A percentile compares a stretch with the other conserved stretches of the same genome.
These are phyloP conservation scores for Candida nitratophila DNA, from an alignment of 805 yeast species.

Conservation along the genomic window DNA sequence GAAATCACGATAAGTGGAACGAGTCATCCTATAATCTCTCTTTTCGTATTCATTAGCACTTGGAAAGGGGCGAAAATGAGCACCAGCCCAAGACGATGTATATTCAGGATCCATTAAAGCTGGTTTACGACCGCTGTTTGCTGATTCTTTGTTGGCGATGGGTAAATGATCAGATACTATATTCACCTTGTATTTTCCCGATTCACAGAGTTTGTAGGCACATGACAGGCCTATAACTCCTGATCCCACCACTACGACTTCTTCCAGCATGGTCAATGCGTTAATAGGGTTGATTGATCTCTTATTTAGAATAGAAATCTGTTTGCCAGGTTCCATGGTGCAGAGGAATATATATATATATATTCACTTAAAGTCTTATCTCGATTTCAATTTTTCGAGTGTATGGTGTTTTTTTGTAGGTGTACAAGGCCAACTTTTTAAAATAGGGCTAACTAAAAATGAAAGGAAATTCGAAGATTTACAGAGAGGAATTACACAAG, in stretches of 20 bases:
- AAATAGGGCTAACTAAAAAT: no score
- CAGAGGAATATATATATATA: no score
- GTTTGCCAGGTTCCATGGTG: no score
- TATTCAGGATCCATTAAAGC: slow-evolving; percentile 14
- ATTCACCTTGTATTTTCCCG: slow-evolving; percentile 21
- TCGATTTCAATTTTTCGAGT: no score
- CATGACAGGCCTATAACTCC: slow-evolving; percentile 54
- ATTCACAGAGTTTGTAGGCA: slow-evolving; percentile 38
- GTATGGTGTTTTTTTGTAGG: no score
- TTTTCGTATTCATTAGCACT: slow-evolving; percentile 32
- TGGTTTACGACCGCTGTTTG: slow-evolving; percentile 8
- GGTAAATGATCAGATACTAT: slow-evolving; percentile 42
- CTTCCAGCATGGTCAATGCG: background rate
- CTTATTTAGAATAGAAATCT: no score
- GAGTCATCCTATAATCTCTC: slow-evolving; percentile 39
- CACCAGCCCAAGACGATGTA: slow-evolving; percentile 79
- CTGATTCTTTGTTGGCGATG: background rate
- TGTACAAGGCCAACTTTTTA: no score
- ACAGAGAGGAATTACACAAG: no score
- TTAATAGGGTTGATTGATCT: no score
- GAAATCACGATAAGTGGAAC: slow-evolving; percentile 41
- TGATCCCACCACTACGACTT: slow-evolving; percentile 44
- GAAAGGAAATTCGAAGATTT: no score
- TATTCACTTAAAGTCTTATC: no score
- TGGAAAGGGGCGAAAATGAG: slow-evolving; percentile 68